These are phyloP conservation scores for Wickerhamiella infanticola DNA, from an alignment of 1,139 yeast species.

Conservation along the genomic window DNA sequence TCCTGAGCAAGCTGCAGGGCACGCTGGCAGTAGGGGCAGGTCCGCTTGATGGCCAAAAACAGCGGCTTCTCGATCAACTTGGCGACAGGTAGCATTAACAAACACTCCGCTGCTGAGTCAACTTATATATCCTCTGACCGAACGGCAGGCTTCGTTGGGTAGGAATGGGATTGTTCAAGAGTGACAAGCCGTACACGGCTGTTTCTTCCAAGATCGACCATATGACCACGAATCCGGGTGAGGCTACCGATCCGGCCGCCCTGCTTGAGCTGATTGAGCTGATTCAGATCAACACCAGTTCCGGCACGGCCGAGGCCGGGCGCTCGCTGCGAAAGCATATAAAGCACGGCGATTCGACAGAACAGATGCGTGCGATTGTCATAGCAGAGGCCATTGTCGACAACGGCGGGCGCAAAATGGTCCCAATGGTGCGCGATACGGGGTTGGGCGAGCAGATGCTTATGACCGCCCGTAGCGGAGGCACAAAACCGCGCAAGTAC, in stretches of 20 bases:
- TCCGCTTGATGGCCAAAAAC: constrained; percentile 12
- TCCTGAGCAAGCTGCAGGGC: constrained; percentile 12
- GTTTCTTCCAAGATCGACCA: constrained; percentile 35
- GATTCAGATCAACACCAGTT: constrained; percentile 26
- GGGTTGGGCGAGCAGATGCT: constrained; percentile 13
- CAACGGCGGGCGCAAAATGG: constrained; percentile 45
- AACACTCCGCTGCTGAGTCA: too few species aligned
- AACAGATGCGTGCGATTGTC: constrained; percentile 51
- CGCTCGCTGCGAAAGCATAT: constrained; percentile 76
- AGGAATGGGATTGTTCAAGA: constrained; percentile 15
- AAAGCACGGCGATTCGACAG: constrained; percentile 58
- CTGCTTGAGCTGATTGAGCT: constrained; percentile 32
- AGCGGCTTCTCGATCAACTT: constrained; percentile 11
- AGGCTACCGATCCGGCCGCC: constrained; percentile 22
- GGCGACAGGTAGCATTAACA: background rate
- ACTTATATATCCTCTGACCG: too few species aligned
- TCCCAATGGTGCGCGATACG: constrained; percentile 14
- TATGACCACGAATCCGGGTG: constrained; percentile 22
- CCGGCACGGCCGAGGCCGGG: constrained; percentile 65
- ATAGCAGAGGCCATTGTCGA: constrained; percentile 60
- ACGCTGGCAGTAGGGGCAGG: constrained; percentile 15
- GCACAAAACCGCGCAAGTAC: background rate
- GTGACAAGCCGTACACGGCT: constrained; percentile 33
- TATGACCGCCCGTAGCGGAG: constrained; percentile 1
- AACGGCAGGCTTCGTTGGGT: too few species aligned